Base-by-base conservation (phyloP, 768 basidiomycete genomes). In the Mycena floridula region DNA sequence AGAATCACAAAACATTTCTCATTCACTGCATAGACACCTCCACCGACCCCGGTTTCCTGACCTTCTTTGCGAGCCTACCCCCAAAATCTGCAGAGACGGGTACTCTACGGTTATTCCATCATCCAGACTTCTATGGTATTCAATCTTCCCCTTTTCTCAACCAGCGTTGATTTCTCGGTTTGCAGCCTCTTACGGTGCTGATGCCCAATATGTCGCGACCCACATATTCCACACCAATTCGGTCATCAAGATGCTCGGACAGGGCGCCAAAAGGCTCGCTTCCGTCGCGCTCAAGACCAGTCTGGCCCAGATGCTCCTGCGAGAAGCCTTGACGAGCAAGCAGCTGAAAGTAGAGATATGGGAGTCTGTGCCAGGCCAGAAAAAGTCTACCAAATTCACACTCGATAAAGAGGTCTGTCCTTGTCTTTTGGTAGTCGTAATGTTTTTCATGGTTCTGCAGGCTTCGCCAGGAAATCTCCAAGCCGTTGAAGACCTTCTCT, bases 341-440 rank as follows among this genome's bases (percentile, higher is more conserved):
- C 95, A 98, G 64, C 76, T 99, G 48, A 77, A 88, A 37, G 78
- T 98, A 4, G 93, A 99, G 61, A 95, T 99, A 38, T 95, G 90
- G 83, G 70, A 64, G 9, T 78, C 86, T 1, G 85, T 88, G 52
- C 67, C 76, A 5, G 81, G 0, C 79, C 82, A 46, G 81, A 92
- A 89, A 62, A 89, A 85, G 47, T 74, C 77, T 7, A 59, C 73
- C 3, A 86, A 82, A 56, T 97, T 94, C 63, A 72, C 69, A 23
- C 56, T 97, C 36, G 81, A 82, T 57, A 93, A 92, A 64, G 82
- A 85, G 81, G 90, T 80, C n/a, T n/a, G 59, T 37, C 5, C 3
- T 16, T 32, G 3, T 26, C 18, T 25, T 20, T 26, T 45, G 15
- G 23, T 32, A 26, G 24, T 7, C 5, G 38, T 18, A 20, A 21